Conservation (phyloP, 257 asterid species). For the Petunia secreta region DNA sequence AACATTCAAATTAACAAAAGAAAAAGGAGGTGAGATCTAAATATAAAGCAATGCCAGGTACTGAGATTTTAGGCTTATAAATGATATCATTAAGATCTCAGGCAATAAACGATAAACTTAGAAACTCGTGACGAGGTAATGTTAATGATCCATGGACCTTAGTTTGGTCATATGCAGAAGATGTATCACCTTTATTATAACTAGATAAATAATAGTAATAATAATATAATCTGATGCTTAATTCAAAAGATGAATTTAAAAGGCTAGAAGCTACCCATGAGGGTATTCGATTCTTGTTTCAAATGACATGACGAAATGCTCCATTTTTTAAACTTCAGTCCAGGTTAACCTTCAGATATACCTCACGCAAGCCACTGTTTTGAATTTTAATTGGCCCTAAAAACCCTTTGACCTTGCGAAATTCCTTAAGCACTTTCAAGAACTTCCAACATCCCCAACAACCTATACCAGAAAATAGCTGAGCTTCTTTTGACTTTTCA, state of each 20-base stretch:
- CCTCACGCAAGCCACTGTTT: background rate
- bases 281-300: background rate
- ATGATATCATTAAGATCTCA: background rate
- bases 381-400: conserved; percentile 16
- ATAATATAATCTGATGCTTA: background rate
- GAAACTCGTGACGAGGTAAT: background rate
- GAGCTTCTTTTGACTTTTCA: conserved; percentile 15
- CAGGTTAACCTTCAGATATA: background rate
- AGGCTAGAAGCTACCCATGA: background rate
- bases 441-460: conserved; percentile 8
- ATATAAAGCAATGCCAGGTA: background rate
- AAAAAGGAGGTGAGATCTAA: background rate
- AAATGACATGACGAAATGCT: conserved; percentile 13
- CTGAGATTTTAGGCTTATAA: background rate
- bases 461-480: conserved; percentile 16
- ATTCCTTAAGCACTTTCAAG: conserved; percentile 18
- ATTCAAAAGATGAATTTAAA: conserved; percentile 9
- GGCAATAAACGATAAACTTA: conserved; percentile 2
- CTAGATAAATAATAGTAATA: background rate
- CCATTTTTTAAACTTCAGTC: conserved; percentile 5
- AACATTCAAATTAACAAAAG: conserved; percentile 34
- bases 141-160: background rate
- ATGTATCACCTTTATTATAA: background rate
- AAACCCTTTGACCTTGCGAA: conserved; percentile 8
- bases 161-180: conserved; percentile 19